Percentiles rank a stretch among this genome's conserved stretches.
These are phyloP conservation scores for Fistulifera solaris DNA, from an alignment of 108 stramenopile species.

Conservation along the genomic window DNA sequence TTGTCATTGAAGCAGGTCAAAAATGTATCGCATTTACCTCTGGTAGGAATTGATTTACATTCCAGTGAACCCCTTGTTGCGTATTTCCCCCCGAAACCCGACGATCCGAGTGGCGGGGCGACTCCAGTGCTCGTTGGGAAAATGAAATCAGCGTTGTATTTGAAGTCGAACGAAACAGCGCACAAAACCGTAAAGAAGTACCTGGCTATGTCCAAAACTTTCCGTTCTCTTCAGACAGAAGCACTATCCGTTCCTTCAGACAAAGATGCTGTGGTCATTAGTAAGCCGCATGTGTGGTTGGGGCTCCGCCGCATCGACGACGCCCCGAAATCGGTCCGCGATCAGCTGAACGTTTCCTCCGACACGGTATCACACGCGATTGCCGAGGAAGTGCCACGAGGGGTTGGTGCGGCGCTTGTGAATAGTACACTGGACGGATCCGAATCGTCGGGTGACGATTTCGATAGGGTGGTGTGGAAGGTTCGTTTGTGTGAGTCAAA, in stretches of 20 bases:
- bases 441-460: constrained; percentile 44
- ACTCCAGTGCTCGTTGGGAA: constrained; percentile 29
- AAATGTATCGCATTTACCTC: constrained; percentile 41
- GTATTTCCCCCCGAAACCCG: constrained; percentile 60
- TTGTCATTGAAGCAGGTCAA: constrained; percentile 40
- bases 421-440: constrained; percentile 67
- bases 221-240: constrained; percentile 34
- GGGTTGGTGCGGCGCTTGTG: constrained; percentile 33
- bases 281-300: constrained; percentile 50
- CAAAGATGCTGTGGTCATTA: constrained; percentile 20
- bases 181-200: constrained; percentile 71
- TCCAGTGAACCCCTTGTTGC: constrained; percentile 40
- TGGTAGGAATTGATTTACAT: constrained; percentile 75
- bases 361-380: constrained; percentile 24
- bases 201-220: constrained; percentile 49
- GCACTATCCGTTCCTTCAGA: constrained; percentile 24
- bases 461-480: constrained; percentile 70
- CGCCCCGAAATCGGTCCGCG: constrained; percentile 28
- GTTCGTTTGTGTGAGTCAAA: constrained; percentile 47
- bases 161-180: constrained; percentile 34
- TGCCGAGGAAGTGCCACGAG: constrained; percentile 34
- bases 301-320: constrained; percentile 52
- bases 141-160: constrained; percentile 26
- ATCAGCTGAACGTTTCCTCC: background rate
- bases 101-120: constrained; percentile 9